These are phyloP conservation scores for Sextonia rubra DNA, from an alignment of 164 flowering plant species.

Conservation along the genomic window DNA sequence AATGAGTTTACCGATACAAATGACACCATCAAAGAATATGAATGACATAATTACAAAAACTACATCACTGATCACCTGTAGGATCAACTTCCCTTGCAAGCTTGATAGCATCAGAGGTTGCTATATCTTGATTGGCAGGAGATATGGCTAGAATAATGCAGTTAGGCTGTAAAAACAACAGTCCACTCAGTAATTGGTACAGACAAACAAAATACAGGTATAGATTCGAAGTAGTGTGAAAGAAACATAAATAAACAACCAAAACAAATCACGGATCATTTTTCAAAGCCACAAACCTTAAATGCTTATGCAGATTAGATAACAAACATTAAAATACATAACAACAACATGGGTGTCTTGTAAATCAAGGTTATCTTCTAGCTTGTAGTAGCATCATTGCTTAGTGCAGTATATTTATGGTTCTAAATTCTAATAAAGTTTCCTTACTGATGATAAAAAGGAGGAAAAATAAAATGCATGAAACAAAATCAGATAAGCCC, in stretches of 20 bases:
- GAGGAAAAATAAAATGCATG: background rate
- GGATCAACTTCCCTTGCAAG: constrained; percentile 76
- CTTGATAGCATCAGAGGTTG: constrained; percentile 71
- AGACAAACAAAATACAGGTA: background rate
- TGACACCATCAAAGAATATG: background rate
- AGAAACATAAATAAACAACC: background rate
- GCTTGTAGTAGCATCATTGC: too few relatives aligned
- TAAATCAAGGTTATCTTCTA: too few relatives aligned
- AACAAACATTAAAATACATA: too few relatives aligned
- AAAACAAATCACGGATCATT: background rate
- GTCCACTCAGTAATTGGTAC: background rate
- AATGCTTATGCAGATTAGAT: background rate
- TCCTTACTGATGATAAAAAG: too few relatives aligned
- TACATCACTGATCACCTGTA: constrained; percentile 30
- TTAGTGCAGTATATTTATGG: too few relatives aligned
- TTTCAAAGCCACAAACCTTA: background rate
- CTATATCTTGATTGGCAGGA: constrained; percentile 75
- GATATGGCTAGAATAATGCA: constrained; percentile 65
- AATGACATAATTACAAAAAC: background rate
- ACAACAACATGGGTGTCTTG: too few relatives aligned
- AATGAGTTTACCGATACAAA: background rate
- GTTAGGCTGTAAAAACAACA: constrained; percentile 46
- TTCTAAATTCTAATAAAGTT: too few relatives aligned
- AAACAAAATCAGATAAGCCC: background rate
- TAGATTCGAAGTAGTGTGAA: background rate